phyloP scores from a whole-genome alignment of 2,329 filamentous ascomycete species.

The Aureobasidium pullulans region DNA sequence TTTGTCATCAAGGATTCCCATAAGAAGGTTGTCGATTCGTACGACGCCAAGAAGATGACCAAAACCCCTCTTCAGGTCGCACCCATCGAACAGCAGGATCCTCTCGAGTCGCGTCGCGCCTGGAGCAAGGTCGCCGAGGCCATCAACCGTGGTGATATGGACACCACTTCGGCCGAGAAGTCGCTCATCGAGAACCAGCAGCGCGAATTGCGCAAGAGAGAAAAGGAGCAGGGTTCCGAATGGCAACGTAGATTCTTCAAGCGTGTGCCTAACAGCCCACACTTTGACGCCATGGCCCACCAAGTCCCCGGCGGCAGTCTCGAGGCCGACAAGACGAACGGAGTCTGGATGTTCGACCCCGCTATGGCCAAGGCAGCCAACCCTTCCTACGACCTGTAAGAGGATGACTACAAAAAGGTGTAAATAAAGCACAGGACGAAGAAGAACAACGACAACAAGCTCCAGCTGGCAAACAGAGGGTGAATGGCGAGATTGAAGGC shows the following conservation, averaged over 20 bases:
- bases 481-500: no score
- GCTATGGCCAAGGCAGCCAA: conserved; percentile 9
- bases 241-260: conserved; percentile 86
- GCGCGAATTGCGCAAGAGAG: conserved; percentile 65
- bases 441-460: background rate
- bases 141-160: conserved; percentile 77
- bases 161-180: conserved; percentile 70
- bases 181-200: conserved; percentile 84
- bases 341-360: conserved; percentile 56
- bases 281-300: conserved; percentile 42
- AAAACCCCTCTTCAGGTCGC: conserved; percentile 63
- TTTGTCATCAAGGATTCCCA: conserved; percentile 70
- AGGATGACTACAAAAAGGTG: background rate
- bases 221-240: conserved; percentile 63
- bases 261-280: conserved; percentile 31
- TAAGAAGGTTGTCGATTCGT: conserved; percentile 37
- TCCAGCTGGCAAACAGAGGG: background rate
- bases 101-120: conserved; percentile 78
- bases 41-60: conserved; percentile 40
- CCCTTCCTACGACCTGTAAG: background rate
- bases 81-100: conserved; percentile 70
- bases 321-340: conserved; percentile 60
- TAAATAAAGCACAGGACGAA: background rate
- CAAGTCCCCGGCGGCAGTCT: conserved; percentile 36
- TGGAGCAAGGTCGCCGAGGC: conserved; percentile 80